Conservation (phyloP, 2,329 filamentous ascomycete species). For the Diaporthe aspalathi region DNA sequence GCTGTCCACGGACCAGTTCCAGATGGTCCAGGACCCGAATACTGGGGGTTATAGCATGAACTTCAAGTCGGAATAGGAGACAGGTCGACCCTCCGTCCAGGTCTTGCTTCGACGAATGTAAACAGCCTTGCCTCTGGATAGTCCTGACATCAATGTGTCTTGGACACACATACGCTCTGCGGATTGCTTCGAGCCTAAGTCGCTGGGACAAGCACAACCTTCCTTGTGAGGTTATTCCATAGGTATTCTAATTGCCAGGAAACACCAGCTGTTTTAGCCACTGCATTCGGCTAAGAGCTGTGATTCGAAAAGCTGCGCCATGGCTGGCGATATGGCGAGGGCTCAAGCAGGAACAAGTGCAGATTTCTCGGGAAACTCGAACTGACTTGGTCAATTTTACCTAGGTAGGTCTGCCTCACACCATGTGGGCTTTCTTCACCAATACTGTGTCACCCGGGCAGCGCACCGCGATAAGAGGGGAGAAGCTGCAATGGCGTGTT, state of each 20-base stretch:
- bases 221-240: background rate
- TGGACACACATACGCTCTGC: background rate
- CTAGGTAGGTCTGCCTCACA: too few species aligned
- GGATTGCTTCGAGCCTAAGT: background rate
- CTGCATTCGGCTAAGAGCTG: background rate
- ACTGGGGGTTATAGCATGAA: constrained; percentile 96
- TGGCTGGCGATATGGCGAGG: too few species aligned
- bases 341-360: too few species aligned
- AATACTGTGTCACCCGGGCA: too few species aligned
- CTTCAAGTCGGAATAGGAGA: constrained; percentile 61
- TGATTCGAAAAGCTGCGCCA: background rate
- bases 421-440: too few species aligned
- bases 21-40: constrained; percentile 90
- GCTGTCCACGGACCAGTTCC: constrained; percentile 92
- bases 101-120: background rate
- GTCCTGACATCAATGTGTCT: background rate
- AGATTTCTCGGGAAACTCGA: too few species aligned
- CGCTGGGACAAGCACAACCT: too few species aligned
- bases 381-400: too few species aligned
- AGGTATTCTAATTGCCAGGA: background rate
- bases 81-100: background rate
- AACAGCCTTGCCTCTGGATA: background rate
- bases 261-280: too few species aligned
- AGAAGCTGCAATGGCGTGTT: background rate
- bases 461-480: too few species aligned